phyloP scores from a whole-genome alignment of 2,329 filamentous ascomycete species.

The Celoporthe dispersa region DNA sequence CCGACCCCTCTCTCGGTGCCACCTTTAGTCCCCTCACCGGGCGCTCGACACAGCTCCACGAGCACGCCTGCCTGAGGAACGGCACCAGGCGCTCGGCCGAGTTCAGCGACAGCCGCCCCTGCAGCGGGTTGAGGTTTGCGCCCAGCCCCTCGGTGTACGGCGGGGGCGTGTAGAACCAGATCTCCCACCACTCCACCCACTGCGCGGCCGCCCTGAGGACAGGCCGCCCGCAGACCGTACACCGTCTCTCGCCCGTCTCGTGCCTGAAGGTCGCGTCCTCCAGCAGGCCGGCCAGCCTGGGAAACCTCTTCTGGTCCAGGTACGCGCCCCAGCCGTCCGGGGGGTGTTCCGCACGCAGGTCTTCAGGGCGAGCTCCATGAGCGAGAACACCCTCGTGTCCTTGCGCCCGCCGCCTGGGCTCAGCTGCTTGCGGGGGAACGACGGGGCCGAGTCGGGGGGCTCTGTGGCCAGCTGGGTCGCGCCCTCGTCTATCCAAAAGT shows the following conservation, averaged over 20 bases:
- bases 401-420: not conserved
- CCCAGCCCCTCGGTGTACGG: not conserved
- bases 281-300: constrained; percentile 47
- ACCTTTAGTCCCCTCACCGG: constrained; percentile 17
- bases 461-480: constrained; percentile 28
- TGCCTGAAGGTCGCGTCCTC: constrained; percentile 46
- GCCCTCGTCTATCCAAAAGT: constrained; percentile 32
- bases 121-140: not conserved
- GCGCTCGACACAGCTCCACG: constrained; percentile 53
- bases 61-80: constrained; percentile 54
- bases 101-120: constrained; percentile 35
- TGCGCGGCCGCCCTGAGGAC: constrained; percentile 57
- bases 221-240: constrained; percentile 54
- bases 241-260: constrained; percentile 53
- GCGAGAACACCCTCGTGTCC: constrained; percentile 46
- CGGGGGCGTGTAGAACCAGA: constrained; percentile 31
- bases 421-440: constrained; percentile 4
- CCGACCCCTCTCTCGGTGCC: not conserved
- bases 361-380: constrained; percentile 56
- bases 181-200: constrained; percentile 68
- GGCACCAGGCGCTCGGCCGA: constrained; percentile 47
- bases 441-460: constrained; percentile 15
- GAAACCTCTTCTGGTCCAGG: constrained; percentile 46
- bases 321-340: constrained; percentile 48
- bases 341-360: constrained; percentile 49